These are phyloP conservation scores for Comarum palustre DNA, from an alignment of 306 rosid species.

Conservation along the genomic window DNA sequence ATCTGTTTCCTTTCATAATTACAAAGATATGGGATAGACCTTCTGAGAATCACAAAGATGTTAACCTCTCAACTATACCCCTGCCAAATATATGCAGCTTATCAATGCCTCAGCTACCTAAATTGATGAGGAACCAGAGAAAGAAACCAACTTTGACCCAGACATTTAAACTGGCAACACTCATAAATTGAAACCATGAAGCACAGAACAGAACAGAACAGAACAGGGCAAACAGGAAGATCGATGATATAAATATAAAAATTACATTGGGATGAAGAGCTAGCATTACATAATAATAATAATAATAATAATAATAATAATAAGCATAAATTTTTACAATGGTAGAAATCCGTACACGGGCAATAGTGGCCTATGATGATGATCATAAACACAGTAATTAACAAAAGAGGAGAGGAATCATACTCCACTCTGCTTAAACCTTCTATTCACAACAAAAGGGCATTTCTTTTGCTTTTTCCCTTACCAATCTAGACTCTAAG, in stretches of 20 bases:
- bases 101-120: neutral
- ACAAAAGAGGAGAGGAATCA: slow-evolving; percentile 6
- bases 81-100: neutral
- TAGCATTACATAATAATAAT: slow-evolving; percentile 1
- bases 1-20: neutral
- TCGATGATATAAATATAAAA: slow-evolving; percentile 9
- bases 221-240: neutral
- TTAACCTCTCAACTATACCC: neutral
- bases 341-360: slow-evolving; percentile 30
- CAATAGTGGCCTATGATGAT: slow-evolving; percentile 3
- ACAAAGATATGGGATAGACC: neutral
- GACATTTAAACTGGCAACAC: neutral
- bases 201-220: neutral
- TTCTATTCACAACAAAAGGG: neutral
- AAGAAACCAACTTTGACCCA: neutral
- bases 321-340: slow-evolving; percentile 34
- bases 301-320: too few relatives aligned
- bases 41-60: neutral
- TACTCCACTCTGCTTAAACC: slow-evolving; percentile 18
- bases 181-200: neutral
- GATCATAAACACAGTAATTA: slow-evolving; percentile 21
- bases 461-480: neutral
- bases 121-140: neutral
- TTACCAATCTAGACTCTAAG: slow-evolving; percentile 15
- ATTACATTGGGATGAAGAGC: slow-evolving; percentile 28